Percentiles rank a stretch among this genome's conserved stretches.
These are phyloP conservation scores for Xerocomus cyaneibrunnescens DNA, from an alignment of 1,284 basidiomycete species.

Conservation along the genomic window DNA sequence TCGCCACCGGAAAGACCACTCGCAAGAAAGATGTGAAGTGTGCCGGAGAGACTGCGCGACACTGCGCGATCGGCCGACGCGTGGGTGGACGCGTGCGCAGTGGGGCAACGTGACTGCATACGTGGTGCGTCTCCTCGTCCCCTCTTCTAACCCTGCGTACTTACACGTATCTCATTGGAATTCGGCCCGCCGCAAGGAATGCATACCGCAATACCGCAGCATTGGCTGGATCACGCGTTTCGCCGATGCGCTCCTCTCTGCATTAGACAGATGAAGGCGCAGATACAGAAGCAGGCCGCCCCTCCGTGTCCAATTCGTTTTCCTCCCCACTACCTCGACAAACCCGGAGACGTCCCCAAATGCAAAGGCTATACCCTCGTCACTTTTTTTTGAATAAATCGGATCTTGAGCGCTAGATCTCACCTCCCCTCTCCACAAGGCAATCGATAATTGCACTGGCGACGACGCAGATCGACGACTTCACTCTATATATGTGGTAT, in stretches of 20 bases:
- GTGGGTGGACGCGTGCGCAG: slow-evolving; percentile 41
- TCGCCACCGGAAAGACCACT: slow-evolving; percentile 31
- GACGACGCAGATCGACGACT: slow-evolving; percentile 44
- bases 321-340: slow-evolving; percentile 61
- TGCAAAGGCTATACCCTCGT: slow-evolving; percentile 75
- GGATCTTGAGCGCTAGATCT: slow-evolving; percentile 37
- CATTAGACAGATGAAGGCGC: not conserved
- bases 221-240: slow-evolving; percentile 50
- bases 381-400: slow-evolving; percentile 47
- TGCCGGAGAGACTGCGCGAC: slow-evolving; percentile 48
- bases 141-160: no score
- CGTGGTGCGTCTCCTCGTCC: slow-evolving; percentile 46
- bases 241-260: slow-evolving; percentile 40
- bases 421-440: slow-evolving; percentile 27
- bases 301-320: slow-evolving; percentile 52
- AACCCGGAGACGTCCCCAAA: slow-evolving; percentile 47
- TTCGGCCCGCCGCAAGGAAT: slow-evolving; percentile 52
- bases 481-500: slow-evolving; percentile 55
- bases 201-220: slow-evolving; percentile 50
- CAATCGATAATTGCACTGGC: slow-evolving; percentile 44
- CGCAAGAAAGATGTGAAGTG: slow-evolving; percentile 44
- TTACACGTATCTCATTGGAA: not conserved
- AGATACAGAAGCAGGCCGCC: not conserved
- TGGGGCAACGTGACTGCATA: slow-evolving; percentile 69
- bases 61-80: slow-evolving; percentile 23